These are phyloP conservation scores for Pseudoturritis turrita DNA, from an alignment of 345 rosid genomes.

Conservation along the genomic window DNA sequence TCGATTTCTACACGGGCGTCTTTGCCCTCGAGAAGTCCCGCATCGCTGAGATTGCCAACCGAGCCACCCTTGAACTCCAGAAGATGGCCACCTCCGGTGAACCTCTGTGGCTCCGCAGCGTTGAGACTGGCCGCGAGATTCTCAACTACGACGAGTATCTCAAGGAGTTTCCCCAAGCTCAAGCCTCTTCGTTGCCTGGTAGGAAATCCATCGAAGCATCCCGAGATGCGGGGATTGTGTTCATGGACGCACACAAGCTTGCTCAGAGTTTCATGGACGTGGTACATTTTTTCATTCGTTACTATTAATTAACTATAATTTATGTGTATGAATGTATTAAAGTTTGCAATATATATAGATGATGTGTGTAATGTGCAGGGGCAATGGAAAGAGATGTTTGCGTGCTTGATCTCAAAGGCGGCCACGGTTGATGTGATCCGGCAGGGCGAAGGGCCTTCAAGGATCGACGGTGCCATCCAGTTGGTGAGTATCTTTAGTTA, in stretches of 20 bases:
- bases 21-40: conserved; percentile 76
- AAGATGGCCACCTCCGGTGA: conserved; percentile 74
- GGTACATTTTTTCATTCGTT: conserved; percentile 35
- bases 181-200: conserved; percentile 40
- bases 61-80: conserved; percentile 74
- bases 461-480: conserved; percentile 67
- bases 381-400: conserved; percentile 97
- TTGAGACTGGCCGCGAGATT: conserved; percentile 91
- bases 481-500: conserved; percentile 42
- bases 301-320: background rate
- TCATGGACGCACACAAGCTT: conserved; percentile 73
- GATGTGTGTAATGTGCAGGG: conserved; percentile 36
- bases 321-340: background rate
- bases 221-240: conserved; percentile 72
- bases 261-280: conserved; percentile 85
- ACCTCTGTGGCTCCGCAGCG: conserved; percentile 86
- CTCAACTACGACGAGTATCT: conserved; percentile 90
- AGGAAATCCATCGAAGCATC: conserved; percentile 85
- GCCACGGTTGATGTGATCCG: conserved; percentile 72
- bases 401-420: conserved; percentile 88
- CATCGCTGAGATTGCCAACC: conserved; percentile 63
- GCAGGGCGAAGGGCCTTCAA: conserved; percentile 72
- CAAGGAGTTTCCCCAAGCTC: conserved; percentile 54
- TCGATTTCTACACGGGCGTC: conserved; percentile 72
- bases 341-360: background rate